Evolutionary conservation across 352 stramenopile species (phyloP).

Genomic region (Phytophthora vignae): DNA sequence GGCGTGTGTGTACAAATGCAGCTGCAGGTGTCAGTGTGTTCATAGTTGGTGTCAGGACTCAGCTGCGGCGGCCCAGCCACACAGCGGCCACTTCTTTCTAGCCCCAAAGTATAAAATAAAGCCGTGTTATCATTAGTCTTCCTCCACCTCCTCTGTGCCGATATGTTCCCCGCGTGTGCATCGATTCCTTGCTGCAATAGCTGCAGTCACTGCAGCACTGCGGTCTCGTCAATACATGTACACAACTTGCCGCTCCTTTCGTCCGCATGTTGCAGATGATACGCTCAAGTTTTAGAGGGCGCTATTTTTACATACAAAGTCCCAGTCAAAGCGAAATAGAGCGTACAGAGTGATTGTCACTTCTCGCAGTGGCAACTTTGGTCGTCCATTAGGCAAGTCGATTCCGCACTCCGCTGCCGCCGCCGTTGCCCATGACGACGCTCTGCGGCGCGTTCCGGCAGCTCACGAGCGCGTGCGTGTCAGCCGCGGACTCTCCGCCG

Average conservation of each 20-base stretch:
- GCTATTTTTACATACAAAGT: background rate
- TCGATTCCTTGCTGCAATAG: too few species aligned
- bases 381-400: conserved; percentile 11
- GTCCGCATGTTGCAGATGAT: background rate
- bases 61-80: background rate
- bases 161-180: background rate
- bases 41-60: background rate
- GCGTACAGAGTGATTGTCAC: conserved; percentile 14
- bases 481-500: conserved; percentile 43
- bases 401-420: background rate
- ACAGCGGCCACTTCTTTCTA: background rate
- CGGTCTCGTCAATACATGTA: background rate
- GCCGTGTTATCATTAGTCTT: conserved; percentile 26
- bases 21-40: background rate
- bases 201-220: too few species aligned
- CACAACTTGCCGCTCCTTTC: background rate
- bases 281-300: too few species aligned
- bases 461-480: conserved; percentile 47
- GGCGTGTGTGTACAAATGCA: background rate
- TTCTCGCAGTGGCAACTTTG: conserved; percentile 8
- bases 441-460: conserved; percentile 55
- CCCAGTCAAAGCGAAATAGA: conserved; percentile 9
- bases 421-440: conserved; percentile 26
- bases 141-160: background rate
- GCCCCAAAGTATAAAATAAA: conserved; percentile 38